Evolutionary conservation across 2,329 filamentous ascomycete genomes (phyloP).

Genomic region (Penicillium occitanis): DNA sequence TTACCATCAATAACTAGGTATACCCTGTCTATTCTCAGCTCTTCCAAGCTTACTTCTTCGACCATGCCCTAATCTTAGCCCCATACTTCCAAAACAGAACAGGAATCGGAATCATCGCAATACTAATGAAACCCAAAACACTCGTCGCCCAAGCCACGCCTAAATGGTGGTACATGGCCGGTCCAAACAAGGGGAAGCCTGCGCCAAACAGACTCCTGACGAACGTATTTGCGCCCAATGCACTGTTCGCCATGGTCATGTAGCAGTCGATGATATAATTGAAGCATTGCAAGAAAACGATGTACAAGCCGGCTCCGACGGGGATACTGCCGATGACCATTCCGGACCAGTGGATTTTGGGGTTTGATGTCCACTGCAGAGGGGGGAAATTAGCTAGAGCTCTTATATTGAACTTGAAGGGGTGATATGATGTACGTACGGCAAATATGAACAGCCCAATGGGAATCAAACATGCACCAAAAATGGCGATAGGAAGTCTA

Average conservation of each 20-base stretch:
- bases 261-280: conserved; percentile 80
- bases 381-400: too few species aligned
- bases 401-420: neutral
- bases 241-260: conserved; percentile 76
- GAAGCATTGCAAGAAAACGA: conserved; percentile 76
- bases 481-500: neutral
- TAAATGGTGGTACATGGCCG: neutral
- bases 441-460: neutral
- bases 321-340: conserved; percentile 75
- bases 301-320: conserved; percentile 73
- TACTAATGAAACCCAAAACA: neutral
- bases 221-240: conserved; percentile 76
- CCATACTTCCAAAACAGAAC: neutral
- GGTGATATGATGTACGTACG: neutral
- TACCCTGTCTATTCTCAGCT: neutral
- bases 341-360: conserved; percentile 76
- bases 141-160: conserved; percentile 3
- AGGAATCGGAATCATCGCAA: neutral
- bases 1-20: neutral
- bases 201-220: conserved; percentile 70
- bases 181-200: conserved; percentile 33
- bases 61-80: neutral
- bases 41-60: neutral
- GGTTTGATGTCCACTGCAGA: conserved; percentile 82
- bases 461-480: neutral